Evolutionary conservation across 768 basidiomycete genomes (phyloP).

Genomic region (Serendipita vermifera): DNA sequence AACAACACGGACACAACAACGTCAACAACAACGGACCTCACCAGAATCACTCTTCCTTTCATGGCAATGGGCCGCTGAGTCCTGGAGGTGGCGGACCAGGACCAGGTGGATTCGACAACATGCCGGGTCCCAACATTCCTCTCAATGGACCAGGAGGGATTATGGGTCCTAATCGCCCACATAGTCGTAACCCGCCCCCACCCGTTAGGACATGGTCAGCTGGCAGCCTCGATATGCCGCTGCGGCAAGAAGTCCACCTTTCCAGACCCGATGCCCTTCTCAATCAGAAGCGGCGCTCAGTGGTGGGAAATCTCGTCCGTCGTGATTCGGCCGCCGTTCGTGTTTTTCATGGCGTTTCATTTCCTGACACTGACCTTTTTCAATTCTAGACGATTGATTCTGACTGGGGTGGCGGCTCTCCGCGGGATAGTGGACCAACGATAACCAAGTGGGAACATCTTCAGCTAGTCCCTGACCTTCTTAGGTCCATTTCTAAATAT

Average conservation of each 20-base stretch:
- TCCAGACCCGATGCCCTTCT: constrained; percentile 31
- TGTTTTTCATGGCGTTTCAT: constrained; percentile 14
- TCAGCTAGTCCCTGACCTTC: constrained; percentile 67
- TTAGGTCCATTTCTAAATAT: constrained; percentile 83
- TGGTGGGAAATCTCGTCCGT: constrained; percentile 44
- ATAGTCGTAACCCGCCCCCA: constrained; percentile 50
- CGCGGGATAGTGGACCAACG: constrained; percentile 63
- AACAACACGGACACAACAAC: background rate
- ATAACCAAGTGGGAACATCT: constrained; percentile 96
- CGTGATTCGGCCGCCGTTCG: constrained; percentile 65
- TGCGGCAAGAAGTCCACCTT: constrained; percentile 27
- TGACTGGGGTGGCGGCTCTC: constrained; percentile 29
- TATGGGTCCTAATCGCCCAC: constrained; percentile 50
- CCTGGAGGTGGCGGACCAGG: constrained; percentile 19
- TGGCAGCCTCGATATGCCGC: constrained; percentile 60
- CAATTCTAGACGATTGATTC: constrained; percentile 39
- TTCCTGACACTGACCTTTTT: constrained; percentile 13
- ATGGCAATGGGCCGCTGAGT: background rate
- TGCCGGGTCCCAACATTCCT: constrained; percentile 17
- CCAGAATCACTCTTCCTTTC: background rate
- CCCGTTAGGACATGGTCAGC: constrained; percentile 79
- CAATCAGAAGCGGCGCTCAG: constrained; percentile 66
- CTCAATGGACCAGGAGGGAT: constrained; percentile 20
- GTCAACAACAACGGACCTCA: background rate
- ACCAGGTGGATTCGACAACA: constrained; percentile 29